These are phyloP conservation scores for Prunus yedoensis DNA, from an alignment of 331 rosid genomes.

Conservation along the genomic window DNA sequence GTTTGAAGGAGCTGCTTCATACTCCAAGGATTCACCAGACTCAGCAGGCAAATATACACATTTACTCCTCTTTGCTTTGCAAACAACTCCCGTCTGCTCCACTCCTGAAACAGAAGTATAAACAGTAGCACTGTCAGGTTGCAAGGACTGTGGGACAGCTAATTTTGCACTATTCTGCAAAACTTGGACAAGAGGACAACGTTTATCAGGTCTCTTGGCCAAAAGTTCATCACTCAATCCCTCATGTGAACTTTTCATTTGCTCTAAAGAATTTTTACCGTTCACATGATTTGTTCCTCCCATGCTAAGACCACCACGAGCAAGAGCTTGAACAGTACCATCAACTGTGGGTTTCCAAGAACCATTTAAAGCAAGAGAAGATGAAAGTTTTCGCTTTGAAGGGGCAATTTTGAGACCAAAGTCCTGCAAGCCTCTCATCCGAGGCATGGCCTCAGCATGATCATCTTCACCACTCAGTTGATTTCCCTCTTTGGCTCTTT, in stretches of 20 bases:
- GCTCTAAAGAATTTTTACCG: conserved; percentile 37
- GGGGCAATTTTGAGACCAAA: conserved; percentile 47
- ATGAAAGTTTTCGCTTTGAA: conserved; percentile 40
- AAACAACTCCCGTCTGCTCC: conserved; percentile 46
- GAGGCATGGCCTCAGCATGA: conserved; percentile 43
- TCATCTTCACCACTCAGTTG: conserved; percentile 52
- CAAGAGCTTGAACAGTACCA: conserved; percentile 35
- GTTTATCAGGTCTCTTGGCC: conserved; percentile 26
- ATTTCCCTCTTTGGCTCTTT: conserved; percentile 40
- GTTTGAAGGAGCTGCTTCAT: conserved; percentile 50
- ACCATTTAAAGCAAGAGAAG: conserved; percentile 44
- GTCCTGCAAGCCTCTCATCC: conserved; percentile 69
- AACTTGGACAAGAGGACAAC: conserved; percentile 30
- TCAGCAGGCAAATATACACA: conserved; percentile 60
- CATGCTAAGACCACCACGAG: conserved; percentile 33
- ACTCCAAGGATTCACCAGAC: conserved; percentile 76
- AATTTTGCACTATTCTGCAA: conserved; percentile 31
- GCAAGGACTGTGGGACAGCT: conserved; percentile 27
- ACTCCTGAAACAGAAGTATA: conserved; percentile 53
- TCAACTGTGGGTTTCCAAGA: conserved; percentile 44
- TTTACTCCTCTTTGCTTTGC: conserved; percentile 75
- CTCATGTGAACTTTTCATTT: conserved; percentile 37
- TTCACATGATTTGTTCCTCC: conserved; percentile 39
- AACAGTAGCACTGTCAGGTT: conserved; percentile 37
- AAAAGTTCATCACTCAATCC: conserved; percentile 31